These are phyloP conservation scores for Ogataea glucozyma DNA, from an alignment of 805 yeast species.

Conservation along the genomic window DNA sequence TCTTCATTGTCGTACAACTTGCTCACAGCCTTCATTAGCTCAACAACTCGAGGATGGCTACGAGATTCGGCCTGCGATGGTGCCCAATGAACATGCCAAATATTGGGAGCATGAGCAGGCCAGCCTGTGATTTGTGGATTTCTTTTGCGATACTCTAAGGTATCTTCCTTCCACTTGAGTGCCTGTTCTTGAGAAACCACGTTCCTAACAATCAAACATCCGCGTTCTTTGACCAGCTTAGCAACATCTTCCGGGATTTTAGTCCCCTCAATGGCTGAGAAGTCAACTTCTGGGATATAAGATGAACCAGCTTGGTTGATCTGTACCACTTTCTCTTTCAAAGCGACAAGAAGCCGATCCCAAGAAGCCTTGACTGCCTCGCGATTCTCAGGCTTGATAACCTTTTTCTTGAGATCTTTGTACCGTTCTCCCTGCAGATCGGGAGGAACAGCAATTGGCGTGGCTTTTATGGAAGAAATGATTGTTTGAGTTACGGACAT, in stretches of 20 bases:
- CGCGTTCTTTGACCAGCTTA: slow-evolving; percentile 22
- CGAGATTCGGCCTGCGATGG: slow-evolving; percentile 41
- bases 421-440: slow-evolving; percentile 15
- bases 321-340: slow-evolving; percentile 25
- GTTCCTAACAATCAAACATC: slow-evolving; percentile 34
- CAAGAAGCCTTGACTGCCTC: slow-evolving; percentile 33
- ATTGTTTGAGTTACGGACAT: neutral
- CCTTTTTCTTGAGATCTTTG: slow-evolving; percentile 18
- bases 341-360: slow-evolving; percentile 30
- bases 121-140: slow-evolving; percentile 35
- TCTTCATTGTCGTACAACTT: slow-evolving; percentile 20
- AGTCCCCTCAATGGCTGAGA: slow-evolving; percentile 22
- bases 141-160: slow-evolving; percentile 24
- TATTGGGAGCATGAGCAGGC: slow-evolving; percentile 28
- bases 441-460: slow-evolving; percentile 7
- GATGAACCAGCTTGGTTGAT: slow-evolving; percentile 27
- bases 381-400: slow-evolving; percentile 30
- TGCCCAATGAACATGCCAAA: slow-evolving; percentile 42
- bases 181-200: slow-evolving; percentile 35
- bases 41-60: slow-evolving; percentile 38
- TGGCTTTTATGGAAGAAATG: neutral
- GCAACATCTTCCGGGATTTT: slow-evolving; percentile 7
- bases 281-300: slow-evolving; percentile 29
- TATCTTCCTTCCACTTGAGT: slow-evolving; percentile 23
- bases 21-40: slow-evolving; percentile 27